These are phyloP conservation scores for Incumbomyces delicatus DNA, from an alignment of 2,329 filamentous ascomycete species.

Conservation along the genomic window DNA sequence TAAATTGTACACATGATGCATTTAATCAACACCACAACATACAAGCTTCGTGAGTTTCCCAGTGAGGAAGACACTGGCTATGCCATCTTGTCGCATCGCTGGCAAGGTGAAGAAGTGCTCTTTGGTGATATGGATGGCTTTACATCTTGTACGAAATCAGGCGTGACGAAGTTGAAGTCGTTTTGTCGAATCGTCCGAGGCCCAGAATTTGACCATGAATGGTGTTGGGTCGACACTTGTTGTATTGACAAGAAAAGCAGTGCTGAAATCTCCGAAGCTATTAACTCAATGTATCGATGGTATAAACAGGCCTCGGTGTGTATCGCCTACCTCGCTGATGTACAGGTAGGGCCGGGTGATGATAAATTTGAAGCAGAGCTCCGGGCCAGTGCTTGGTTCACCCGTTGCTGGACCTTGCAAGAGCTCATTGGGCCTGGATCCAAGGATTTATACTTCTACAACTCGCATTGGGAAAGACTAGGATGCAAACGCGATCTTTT, in stretches of 20 bases:
- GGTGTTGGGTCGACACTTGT: constrained; percentile 19
- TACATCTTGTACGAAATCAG: no score
- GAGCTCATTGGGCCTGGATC: constrained; percentile 4
- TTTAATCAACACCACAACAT: no score
- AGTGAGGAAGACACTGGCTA: constrained; percentile 8
- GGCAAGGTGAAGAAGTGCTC: constrained; percentile 17
- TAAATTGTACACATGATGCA: no score
- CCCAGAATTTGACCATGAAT: neutral
- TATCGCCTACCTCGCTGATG: constrained; percentile 13
- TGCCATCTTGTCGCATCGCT: constrained; percentile 28
- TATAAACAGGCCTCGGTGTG: constrained; percentile 13
- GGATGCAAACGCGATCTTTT: constrained; percentile 22
- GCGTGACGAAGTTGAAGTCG: no score
- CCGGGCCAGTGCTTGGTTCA: constrained; percentile 8
- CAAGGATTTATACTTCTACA: constrained; percentile 1
- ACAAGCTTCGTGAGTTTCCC: no score
- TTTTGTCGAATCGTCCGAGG: no score
- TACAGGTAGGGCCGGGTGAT: neutral
- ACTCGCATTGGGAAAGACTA: constrained; percentile 14
- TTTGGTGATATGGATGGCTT: no score
- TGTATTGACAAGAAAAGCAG: constrained; percentile 16
- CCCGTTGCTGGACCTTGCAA: constrained; percentile 6
- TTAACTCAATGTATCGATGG: constrained; percentile 18
- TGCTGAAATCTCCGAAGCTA: constrained; percentile 13
- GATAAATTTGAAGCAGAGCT: neutral